Conservation (phyloP, 768 basidiomycete genomes). For the Tubosaeta sp. region DNA sequence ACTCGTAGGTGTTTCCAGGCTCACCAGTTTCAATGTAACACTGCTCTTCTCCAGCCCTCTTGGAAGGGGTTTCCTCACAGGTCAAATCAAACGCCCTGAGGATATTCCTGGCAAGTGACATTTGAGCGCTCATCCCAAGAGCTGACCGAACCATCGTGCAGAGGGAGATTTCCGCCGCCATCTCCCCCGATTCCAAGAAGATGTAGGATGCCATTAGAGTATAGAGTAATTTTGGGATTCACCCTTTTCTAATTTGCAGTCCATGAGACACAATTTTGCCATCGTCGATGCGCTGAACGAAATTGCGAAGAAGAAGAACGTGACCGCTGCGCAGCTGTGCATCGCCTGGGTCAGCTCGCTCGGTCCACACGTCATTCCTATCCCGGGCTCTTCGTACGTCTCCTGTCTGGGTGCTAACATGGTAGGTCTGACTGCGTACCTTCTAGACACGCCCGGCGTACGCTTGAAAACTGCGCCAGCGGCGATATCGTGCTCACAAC, state of each 20-base stretch:
- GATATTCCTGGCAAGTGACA: slow-evolving; percentile 31
- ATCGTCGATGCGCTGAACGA: slow-evolving; percentile 40
- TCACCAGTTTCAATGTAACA: not conserved
- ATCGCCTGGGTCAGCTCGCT: slow-evolving; percentile 40
- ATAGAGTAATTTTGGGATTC: not conserved
- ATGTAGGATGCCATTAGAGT: slow-evolving; percentile 19
- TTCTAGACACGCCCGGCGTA: slow-evolving; percentile 32
- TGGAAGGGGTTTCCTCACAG: slow-evolving; percentile 50
- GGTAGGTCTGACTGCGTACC: not conserved
- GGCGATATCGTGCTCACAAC: slow-evolving; percentile 37
- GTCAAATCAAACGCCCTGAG: slow-evolving; percentile 39
- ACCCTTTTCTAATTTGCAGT: slow-evolving; percentile 18
- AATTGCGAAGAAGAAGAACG: slow-evolving; percentile 38
- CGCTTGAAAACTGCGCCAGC: slow-evolving; percentile 40
- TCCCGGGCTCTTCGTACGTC: slow-evolving; percentile 42
- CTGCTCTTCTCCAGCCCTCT: slow-evolving; percentile 39
- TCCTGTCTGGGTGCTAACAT: not conserved
- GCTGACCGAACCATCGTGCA: slow-evolving; percentile 9
- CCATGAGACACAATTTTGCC: slow-evolving; percentile 39
- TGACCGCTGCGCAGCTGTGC: slow-evolving; percentile 39
- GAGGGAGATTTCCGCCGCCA: slow-evolving; percentile 40
- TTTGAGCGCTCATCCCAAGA: not conserved
- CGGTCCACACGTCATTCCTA: slow-evolving; percentile 41
- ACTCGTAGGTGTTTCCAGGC: slow-evolving; percentile 39
- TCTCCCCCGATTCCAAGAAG: slow-evolving; percentile 43